Conservation (phyloP, 306 rosid species). For the Prunus mongolica region DNA sequence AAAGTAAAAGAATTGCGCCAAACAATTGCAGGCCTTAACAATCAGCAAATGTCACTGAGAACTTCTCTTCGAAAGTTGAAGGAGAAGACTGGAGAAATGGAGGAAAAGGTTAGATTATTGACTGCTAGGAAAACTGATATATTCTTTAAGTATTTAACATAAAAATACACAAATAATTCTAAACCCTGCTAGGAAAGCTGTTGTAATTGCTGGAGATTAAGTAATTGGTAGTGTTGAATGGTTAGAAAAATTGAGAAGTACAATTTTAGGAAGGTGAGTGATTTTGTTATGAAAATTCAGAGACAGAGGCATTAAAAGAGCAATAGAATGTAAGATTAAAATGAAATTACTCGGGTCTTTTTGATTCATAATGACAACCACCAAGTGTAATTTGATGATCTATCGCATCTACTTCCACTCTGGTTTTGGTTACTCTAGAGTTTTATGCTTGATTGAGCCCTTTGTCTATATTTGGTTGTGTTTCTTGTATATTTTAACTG, state of each 20-base stretch:
- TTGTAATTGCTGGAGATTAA: not conserved
- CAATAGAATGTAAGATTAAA: not conserved
- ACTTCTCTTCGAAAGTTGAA: conserved; percentile 52
- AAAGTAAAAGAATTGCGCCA: conserved; percentile 72
- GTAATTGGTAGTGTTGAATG: not conserved
- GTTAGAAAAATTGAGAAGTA: not conserved
- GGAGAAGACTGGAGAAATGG: conserved; percentile 66
- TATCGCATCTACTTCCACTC: not conserved
- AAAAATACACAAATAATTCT: conserved; percentile 1
- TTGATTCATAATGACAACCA: not conserved
- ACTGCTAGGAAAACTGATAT: conserved; percentile 1
- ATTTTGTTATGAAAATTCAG: not conserved
- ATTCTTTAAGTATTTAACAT: not conserved
- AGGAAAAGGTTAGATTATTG: conserved; percentile 58
- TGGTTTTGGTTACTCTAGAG: not conserved
- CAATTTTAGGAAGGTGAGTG: not conserved
- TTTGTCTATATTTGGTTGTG: not conserved
- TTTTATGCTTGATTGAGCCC: not conserved
- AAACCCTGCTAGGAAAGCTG: not conserved
- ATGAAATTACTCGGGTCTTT: not conserved
- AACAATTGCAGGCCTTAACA: conserved; percentile 60
- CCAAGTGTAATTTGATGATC: not conserved
- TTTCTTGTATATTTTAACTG: not conserved
- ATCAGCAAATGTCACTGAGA: conserved; percentile 60
- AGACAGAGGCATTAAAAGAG: not conserved